phyloP scores from a whole-genome alignment of 78 protist species.

The Creolimax fragrantissima region DNA sequence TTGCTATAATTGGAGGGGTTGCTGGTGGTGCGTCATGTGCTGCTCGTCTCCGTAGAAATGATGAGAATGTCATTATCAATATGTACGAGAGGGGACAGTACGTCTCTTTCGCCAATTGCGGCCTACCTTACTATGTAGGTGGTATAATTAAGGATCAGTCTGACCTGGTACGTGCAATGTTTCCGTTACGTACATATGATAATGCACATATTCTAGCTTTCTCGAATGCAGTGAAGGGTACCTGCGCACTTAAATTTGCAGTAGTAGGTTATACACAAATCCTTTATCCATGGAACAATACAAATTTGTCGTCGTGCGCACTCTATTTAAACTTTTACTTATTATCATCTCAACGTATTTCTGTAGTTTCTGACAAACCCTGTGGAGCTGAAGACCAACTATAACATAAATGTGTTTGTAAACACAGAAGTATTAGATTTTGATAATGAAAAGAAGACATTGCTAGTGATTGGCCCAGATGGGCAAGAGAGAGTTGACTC shows the following conservation, averaged over 20 bases:
- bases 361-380: constrained; percentile 16
- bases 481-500: background rate
- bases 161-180: too few relatives aligned
- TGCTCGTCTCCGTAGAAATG: constrained; percentile 29
- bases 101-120: constrained; percentile 42
- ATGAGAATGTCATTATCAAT: background rate
- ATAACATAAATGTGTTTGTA: constrained; percentile 18
- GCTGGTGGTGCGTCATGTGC: constrained; percentile 52
- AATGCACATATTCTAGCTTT: too few relatives aligned
- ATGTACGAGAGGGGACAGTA: constrained; percentile 34
- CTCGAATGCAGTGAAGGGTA: too few relatives aligned
- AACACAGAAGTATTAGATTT: background rate
- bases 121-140: constrained; percentile 47
- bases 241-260: too few relatives aligned
- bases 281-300: too few relatives aligned
- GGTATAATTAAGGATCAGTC: constrained; percentile 5
- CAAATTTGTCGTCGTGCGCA: too few relatives aligned
- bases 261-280: too few relatives aligned
- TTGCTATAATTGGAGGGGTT: constrained; percentile 43
- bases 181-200: too few relatives aligned
- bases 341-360: too few relatives aligned
- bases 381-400: background rate
- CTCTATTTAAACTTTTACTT: too few relatives aligned
- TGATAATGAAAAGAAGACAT: constrained; percentile 14
- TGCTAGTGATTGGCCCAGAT: constrained; percentile 1